Base-by-base conservation (phyloP, 2,329 filamentous ascomycete genomes). In the Myriosclerotinia curreyana region DNA sequence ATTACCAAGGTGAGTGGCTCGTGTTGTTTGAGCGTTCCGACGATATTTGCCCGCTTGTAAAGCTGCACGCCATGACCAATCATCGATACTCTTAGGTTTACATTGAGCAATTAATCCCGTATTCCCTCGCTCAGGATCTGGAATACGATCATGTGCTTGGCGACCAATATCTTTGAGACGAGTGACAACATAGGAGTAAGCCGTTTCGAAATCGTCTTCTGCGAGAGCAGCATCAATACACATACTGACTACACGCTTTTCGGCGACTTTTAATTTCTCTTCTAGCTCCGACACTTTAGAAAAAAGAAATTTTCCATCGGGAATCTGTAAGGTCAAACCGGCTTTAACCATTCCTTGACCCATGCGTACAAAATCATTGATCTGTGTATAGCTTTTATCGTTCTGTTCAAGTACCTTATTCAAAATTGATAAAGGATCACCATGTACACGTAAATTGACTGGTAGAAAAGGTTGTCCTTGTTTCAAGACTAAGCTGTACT, bases 191-290 rank as follows among this genome's bases (percentile, higher is more conserved):
- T 91, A 94, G 0, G 90, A 93, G 74, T 94, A 95, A 14, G 91
- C 91, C 0, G 91, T 95, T 73, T 96, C 91, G 66, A 95, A 95
- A 73, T 86, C 91, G 67, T 92, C 87, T 72, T 93, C 90, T 12
- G 81, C 80, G 1, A 95, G 80, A 15, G 91, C 89, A 17, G 89
- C 86, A 73, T 92, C 87, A 49, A 94, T 86, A 68, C 90, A 92
- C 88, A 94, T 91, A 65, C 89, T 88, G 7, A 86, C 87, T 59
- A 95, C 86, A 38, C 90, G 84, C 55, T 83, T 85, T 72, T 88
- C 85, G 5, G 85, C 82, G 46, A 79, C 72, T 4, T 74, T 42
- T 25, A 67, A 61, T 56, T 72, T 69, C 34, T 76, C 76, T 51
- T 75, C 72, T 44, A 74, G 68, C 28, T 65, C 50, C 38, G 60